phyloP scores from a whole-genome alignment of 2,329 filamentous ascomycete genomes.

The Phaeoacremonium minimum region DNA sequence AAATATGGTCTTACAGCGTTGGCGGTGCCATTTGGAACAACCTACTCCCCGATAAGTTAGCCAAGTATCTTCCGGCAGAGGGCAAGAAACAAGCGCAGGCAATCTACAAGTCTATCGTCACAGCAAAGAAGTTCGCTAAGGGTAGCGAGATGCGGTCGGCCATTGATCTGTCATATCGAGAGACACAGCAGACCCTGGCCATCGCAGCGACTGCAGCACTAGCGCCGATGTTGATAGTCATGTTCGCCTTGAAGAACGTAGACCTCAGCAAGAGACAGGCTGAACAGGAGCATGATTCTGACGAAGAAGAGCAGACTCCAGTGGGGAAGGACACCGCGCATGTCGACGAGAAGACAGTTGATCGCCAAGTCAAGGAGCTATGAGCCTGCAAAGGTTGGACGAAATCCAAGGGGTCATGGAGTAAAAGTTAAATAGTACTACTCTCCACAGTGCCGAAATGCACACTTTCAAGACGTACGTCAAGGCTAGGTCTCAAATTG shows the following conservation, averaged over 20 bases:
- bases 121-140: slow-evolving; percentile 44
- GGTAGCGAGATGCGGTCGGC: slow-evolving; percentile 48
- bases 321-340: no score
- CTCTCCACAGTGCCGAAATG: no score
- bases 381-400: no score
- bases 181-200: slow-evolving; percentile 57
- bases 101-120: slow-evolving; percentile 41
- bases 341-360: no score
- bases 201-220: slow-evolving; percentile 47
- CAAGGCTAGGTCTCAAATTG: no score
- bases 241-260: slow-evolving; percentile 12
- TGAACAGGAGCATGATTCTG: background rate
- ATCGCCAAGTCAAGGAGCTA: no score
- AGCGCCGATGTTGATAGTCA: slow-evolving; percentile 43
- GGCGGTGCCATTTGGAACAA: slow-evolving; percentile 43
- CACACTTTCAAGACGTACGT: no score
- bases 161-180: slow-evolving; percentile 58
- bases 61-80: slow-evolving; percentile 38
- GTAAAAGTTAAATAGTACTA: no score
- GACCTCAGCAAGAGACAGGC: slow-evolving; percentile 4
- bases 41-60: slow-evolving; percentile 37
- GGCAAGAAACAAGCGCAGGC: slow-evolving; percentile 26
- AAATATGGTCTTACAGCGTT: slow-evolving; percentile 21
- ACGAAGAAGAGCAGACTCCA: no score
- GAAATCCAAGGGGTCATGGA: no score